Evolutionary conservation across 768 basidiomycete species (phyloP).

Genomic region (Paxillus involutus): DNA sequence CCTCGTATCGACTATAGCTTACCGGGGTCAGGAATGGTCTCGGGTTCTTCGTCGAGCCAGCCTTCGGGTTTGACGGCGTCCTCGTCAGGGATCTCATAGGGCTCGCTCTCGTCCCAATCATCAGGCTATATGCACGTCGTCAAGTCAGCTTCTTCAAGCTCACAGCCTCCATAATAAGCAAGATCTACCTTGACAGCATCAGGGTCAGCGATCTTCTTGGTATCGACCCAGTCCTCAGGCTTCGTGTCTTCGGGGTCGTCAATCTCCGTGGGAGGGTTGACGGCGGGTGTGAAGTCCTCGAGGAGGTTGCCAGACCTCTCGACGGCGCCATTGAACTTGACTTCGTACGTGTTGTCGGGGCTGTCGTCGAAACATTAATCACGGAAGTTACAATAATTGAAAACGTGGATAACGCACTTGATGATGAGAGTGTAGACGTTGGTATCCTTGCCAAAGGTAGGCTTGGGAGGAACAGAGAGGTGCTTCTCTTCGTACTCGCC

Average conservation of each 20-base stretch:
- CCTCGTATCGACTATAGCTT: conserved; percentile 11
- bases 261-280: conserved; percentile 93
- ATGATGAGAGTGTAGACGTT: conserved; percentile 94
- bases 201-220: conserved; percentile 80
- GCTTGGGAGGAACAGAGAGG: conserved; percentile 75
- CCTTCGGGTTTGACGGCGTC: conserved; percentile 90
- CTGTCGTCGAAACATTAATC: conserved; percentile 33
- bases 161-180: not conserved
- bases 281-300: conserved; percentile 89
- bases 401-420: conserved; percentile 54
- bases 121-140: conserved; percentile 53
- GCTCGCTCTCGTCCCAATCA: conserved; percentile 98
- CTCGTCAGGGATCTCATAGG: conserved; percentile 86
- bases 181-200: conserved; percentile 70
- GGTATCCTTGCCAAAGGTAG: conserved; percentile 85
- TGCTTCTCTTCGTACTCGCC: conserved; percentile 98
- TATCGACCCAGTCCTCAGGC: conserved; percentile 92
- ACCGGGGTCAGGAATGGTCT: conserved; percentile 85
- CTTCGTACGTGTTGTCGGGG: conserved; percentile 93
- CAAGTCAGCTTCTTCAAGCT: not conserved
- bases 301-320: conserved; percentile 81
- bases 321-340: conserved; percentile 85
- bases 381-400: not conserved
- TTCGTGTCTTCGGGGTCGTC: conserved; percentile 91
- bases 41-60: conserved; percentile 91